Base-by-base conservation (phyloP, 31 red algal species). In the Asparagopsis taxiformis region DNA sequence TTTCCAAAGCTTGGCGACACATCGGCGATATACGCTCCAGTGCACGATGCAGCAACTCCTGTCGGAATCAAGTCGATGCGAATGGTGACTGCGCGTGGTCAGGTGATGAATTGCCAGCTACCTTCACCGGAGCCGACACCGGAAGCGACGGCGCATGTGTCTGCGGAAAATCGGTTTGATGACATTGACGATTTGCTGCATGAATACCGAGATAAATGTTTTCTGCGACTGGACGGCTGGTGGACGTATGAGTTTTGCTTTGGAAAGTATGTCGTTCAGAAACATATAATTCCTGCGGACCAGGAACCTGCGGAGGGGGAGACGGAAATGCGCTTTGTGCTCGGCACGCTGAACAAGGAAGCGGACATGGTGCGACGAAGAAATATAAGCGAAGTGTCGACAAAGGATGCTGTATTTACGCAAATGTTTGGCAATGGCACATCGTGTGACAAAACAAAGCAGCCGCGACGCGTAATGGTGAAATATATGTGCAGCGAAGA, bases 241-340 rank as follows among this genome's bases (percentile, higher is more conserved):
- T 95, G 92, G 92, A 89, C 77, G 1, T 95, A 95, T 66, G 85
- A 89, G 34, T 95, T 95, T 73, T 95, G 92, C 55, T 85, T 75
- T 31, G 79, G 78, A 10, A 61, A 73, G 48, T 37, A 83, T 41
- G 72, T 95, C n/a, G 63, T 65, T 16, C 92, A 95, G 54, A 73
- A 78, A 28, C 92, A 95, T 61, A 37, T 48, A 35, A 79, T 81
- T 28, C 66, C 68, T 1, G n/a, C 23, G 15, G 69, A 65, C 13
- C 68, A 35, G 0, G 59, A 62, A 16, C 68, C 55, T 10, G 20
- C 48, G 1, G 31, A 17, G 13, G 72, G 23, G 0, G 87, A 82
- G 31, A 58, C 55, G 5, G 77, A 77, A 23, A 65, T 57, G 10
- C 22, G 36, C 11, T 83, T 70, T 48, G 41, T 70, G 31, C 72